Base-by-base conservation (phyloP, 2,329 filamentous ascomycete species). In the Apiospora rasikravindrae region DNA sequence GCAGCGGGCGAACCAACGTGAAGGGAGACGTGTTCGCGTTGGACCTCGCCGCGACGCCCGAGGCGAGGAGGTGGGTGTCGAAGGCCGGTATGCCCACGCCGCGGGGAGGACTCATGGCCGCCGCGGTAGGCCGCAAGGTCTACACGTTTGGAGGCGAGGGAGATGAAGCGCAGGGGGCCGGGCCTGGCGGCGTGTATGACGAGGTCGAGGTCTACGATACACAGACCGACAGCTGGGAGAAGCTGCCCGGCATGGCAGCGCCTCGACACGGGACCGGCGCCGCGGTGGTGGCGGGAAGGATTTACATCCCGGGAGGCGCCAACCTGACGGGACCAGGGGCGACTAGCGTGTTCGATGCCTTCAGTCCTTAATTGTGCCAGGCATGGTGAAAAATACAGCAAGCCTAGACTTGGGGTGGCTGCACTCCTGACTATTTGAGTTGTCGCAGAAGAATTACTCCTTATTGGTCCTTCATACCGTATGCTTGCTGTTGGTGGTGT, bases 291-390 rank as follows among this genome's bases (percentile, higher is more conserved):
- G 57, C 33, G 57, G 57, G 57, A 40, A 64, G 19, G 22, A 64
- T 64, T 1, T 64, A 40, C 22, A 64, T 64, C 33, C 57, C 57
- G 19, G 57, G 57, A 24, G 57, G 57, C 33, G 29, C 57, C 33
- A 64, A 64, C 10, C 22, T 40, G 33, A 64, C 57, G 6, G 57
- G 57, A 16, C 3, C 57, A 64, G 57, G 57, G 33, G 57, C 57
- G 4, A 64, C 57, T 64, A 64, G 57, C 19, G 57, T 64, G 19
- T 33, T 64, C 33, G 57, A 64, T 29, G 33, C 19, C 33, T 64
- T 40, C 57, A 64, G 19, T 64, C 57, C 57, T 64, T 64, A 64
- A 64, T 64, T 64, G 57, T 64, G 33, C 19, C 57, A 64, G 8
- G 7, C 51, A 57, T 33, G 24, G 26, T 57, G 6, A 14, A 22